A percentile compares a stretch with the other conserved stretches of the same genome.
Conservation (phyloP, 2,329 filamentous ascomycete species). For the Fusarium equiseti region DNA sequence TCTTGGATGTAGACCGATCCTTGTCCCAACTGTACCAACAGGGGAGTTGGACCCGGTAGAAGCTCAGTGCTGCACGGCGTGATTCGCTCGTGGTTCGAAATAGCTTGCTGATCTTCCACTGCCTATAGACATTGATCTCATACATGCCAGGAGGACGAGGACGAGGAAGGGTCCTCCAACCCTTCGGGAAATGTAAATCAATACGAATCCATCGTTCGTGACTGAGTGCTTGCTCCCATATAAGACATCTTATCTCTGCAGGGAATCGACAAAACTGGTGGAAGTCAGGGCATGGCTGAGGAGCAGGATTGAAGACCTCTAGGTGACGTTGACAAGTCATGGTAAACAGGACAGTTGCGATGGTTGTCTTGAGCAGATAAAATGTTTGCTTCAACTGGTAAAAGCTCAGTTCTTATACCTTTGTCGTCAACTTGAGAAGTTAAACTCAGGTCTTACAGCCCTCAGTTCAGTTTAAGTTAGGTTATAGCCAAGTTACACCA, state of each 20-base stretch:
- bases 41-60: constrained; percentile 8
- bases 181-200: rapidly evolving
- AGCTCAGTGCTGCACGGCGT: background rate
- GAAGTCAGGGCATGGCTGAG: background rate
- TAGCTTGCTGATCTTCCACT: background rate
- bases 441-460: background rate
- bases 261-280: background rate
- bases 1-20: rapidly evolving
- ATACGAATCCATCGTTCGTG: constrained; percentile 8
- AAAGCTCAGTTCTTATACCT: background rate
- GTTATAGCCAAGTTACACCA: no score
- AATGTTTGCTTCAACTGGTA: background rate
- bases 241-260: background rate
- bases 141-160: rapidly evolving
- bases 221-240: constrained; percentile 5
- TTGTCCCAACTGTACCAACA: background rate
- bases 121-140: rapidly evolving
- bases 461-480: rapidly evolving
- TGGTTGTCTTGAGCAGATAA: background rate
- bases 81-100: constrained; percentile 3
- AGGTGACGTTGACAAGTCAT: background rate
- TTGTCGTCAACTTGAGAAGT: rapidly evolving
- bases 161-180: rapidly evolving
- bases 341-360: background rate
- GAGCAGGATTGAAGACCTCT: background rate